Percentiles rank a stretch among this genome's conserved stretches.
Evolutionary conservation across 331 rosid genomes (phyloP).

Genomic region (Acacia pycnantha): DNA sequence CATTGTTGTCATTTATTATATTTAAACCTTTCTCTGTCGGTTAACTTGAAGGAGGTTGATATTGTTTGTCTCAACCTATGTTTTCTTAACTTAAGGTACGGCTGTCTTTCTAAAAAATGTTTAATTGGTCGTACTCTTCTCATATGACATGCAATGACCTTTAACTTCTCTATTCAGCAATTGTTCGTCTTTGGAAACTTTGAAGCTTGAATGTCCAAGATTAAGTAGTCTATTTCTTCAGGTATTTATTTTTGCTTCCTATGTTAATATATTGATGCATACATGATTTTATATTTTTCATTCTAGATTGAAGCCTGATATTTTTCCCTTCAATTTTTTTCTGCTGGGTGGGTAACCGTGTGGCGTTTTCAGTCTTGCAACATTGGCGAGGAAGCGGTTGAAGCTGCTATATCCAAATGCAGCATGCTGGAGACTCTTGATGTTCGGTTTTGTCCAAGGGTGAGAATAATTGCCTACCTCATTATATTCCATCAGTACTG

Average conservation of each 20-base stretch:
- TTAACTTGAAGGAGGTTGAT: slow-evolving; percentile 86
- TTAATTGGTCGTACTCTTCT: slow-evolving; percentile 18
- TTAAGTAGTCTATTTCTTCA: slow-evolving; percentile 90
- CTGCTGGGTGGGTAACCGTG: slow-evolving; percentile 15
- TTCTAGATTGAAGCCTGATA: not conserved
- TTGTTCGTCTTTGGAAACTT: slow-evolving; percentile 79
- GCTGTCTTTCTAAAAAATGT: not conserved
- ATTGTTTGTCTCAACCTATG: slow-evolving; percentile 86
- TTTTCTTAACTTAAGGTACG: slow-evolving; percentile 87
- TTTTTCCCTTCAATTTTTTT: not conserved
- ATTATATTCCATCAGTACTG: not conserved
- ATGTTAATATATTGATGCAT: slow-evolving; percentile 10
- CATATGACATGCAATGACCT: slow-evolving; percentile 27
- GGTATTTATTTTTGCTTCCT: slow-evolving; percentile 43
- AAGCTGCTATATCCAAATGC: slow-evolving; percentile 82
- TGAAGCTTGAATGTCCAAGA: slow-evolving; percentile 85
- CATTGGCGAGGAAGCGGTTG: slow-evolving; percentile 77
- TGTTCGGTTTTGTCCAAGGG: slow-evolving; percentile 96
- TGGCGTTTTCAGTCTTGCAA: slow-evolving; percentile 71
- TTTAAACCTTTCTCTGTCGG: slow-evolving; percentile 83
- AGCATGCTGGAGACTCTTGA: slow-evolving; percentile 92
- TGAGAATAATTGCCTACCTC: slow-evolving; percentile 15
- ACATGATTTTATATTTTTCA: not conserved
- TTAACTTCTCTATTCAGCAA: slow-evolving; percentile 54
- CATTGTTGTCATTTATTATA: slow-evolving; percentile 67